Evolutionary conservation across 306 rosid species (phyloP).

Genomic region (Corylus americana): DNA sequence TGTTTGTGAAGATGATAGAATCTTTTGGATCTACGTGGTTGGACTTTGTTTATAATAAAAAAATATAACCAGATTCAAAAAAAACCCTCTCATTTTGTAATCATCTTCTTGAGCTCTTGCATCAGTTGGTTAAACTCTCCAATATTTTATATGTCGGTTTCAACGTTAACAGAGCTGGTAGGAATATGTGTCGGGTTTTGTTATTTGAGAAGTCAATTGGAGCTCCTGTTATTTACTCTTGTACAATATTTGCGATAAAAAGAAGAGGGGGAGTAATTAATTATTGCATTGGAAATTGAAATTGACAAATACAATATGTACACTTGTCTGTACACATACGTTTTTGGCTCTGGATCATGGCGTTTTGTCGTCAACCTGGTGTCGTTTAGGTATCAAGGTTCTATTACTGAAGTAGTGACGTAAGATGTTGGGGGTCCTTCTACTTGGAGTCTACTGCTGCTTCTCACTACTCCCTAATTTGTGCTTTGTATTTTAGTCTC

Average conservation of each 20-base stretch:
- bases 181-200: slow-evolving; percentile 87
- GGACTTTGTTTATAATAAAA: slow-evolving; percentile 42
- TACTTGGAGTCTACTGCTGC: slow-evolving; percentile 4
- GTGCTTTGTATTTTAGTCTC: slow-evolving; percentile 40
- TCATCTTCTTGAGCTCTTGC: slow-evolving; percentile 14
- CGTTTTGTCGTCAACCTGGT: slow-evolving; percentile 39
- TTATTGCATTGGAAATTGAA: slow-evolving; percentile 38
- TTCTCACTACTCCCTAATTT: slow-evolving; percentile 40
- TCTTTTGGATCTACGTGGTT: slow-evolving; percentile 47
- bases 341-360: slow-evolving; percentile 41
- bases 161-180: slow-evolving; percentile 53
- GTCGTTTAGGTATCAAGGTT: slow-evolving; percentile 51
- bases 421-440: slow-evolving; percentile 25
- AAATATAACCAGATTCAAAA: slow-evolving; percentile 42
- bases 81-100: slow-evolving; percentile 38
- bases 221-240: not conserved
- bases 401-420: slow-evolving; percentile 37
- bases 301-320: not conserved
- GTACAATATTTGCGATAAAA: not conserved
- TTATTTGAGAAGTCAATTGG: slow-evolving; percentile 65
- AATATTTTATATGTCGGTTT: slow-evolving; percentile 13
- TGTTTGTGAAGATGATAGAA: slow-evolving; percentile 23
- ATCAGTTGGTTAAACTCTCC: not conserved
- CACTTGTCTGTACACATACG: slow-evolving; percentile 1
- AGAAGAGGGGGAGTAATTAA: not conserved